phyloP scores from a whole-genome alignment of 495 filamentous ascomycete genomes.

The Aspergillus leporis region DNA sequence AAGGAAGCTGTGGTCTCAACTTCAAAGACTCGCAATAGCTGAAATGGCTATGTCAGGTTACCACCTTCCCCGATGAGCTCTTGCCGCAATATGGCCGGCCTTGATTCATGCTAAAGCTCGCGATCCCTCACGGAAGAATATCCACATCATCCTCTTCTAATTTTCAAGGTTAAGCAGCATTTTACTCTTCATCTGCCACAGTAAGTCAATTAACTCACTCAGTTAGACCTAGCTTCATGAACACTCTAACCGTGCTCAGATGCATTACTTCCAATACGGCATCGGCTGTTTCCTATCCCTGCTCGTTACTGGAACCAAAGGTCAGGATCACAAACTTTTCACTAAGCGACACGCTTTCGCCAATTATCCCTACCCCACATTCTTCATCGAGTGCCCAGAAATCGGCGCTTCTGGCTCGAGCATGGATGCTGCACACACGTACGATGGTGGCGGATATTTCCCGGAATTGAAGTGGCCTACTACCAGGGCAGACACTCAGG shows the following conservation, averaged over 20 bases:
- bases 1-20: neutral
- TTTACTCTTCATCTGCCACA: neutral
- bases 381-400: slow-evolving; percentile 46
- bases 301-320: slow-evolving; percentile 34
- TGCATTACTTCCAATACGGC: slow-evolving; percentile 38
- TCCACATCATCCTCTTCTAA: neutral
- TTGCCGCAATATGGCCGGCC: neutral
- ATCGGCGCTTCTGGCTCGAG: slow-evolving; percentile 42
- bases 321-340: slow-evolving; percentile 49
- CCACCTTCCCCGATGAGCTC: neutral
- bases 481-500: slow-evolving; percentile 33
- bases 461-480: slow-evolving; percentile 44
- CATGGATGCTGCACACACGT: slow-evolving; percentile 41
- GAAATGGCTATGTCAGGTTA: neutral
- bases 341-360: slow-evolving; percentile 45
- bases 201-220: neutral
- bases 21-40: neutral
- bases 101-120: too few relatives aligned
- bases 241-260: slow-evolving; percentile 1
- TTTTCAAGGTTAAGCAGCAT: neutral
- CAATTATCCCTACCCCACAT: slow-evolving; percentile 37
- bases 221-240: neutral
- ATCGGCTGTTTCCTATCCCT: slow-evolving; percentile 32
- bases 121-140: neutral
- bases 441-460: slow-evolving; percentile 42